Base-by-base conservation (phyloP, 306 rosid species). In the Astragalus membranaceus region DNA sequence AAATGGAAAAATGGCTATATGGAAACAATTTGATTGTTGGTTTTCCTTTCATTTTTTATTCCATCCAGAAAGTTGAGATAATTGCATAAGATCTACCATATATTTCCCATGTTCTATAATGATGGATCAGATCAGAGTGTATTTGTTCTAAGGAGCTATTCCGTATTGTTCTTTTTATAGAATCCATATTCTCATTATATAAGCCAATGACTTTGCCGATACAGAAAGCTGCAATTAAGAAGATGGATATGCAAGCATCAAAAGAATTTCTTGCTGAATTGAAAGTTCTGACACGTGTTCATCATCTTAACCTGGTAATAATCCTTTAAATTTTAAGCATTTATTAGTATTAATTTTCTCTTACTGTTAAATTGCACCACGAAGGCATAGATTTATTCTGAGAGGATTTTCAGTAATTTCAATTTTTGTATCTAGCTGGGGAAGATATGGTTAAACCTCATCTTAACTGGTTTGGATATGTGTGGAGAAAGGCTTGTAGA, bases 241-340 rank as follows among this genome's bases (percentile, higher is more conserved):
- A 90, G 90, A 93, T 93, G 98, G 97, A 90, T 67, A 90, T 88
- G 97, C 96, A 87, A 75, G 98, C 98, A 78, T 50, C 98, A 16
- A 90, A 74, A 70, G 98, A 93, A 75, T 93, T 93, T 85, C 88
- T 90, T 30, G 98, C 98, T 3, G 98, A 93, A 75, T 58, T 93
- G 78, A 90, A 88, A 37, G 96, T 93, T 73, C 73, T 93, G 59
- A 88, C 97, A 37, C 89, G 91, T 54, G 97, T 93, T 58, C 98
- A 93, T 78, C 98, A 93, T 85, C 89, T 90, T 76, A 93, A 93
- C 76, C 79, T 93, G 98, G 98, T 93, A 88, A 60, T 52, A 50
- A 36, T 61, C 46, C 57, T 56, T 68, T 76, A 53, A 33, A 78
- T 30, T 7, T 16, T 62, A 33, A 58, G 37, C 47, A 36, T 43